A percentile compares a stretch with the other conserved stretches of the same genome.
Evolutionary conservation across 768 basidiomycete species (phyloP).

Genomic region (Leccinum disarticulatum): DNA sequence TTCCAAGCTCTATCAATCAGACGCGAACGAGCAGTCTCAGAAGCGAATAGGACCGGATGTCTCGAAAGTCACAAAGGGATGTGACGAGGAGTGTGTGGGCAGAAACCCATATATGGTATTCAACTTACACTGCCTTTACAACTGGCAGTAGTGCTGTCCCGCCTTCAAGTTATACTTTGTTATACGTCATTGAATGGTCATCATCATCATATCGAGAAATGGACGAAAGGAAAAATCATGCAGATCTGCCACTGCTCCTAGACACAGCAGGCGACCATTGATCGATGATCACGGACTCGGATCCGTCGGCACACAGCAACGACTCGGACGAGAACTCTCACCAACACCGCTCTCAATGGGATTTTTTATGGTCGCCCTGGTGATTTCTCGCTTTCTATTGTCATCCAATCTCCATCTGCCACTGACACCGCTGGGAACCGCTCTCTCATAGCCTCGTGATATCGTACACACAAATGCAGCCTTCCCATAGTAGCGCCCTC

Average conservation of each 20-base stretch:
- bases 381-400: conserved; percentile 20
- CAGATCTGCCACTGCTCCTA: background rate
- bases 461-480: background rate
- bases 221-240: background rate
- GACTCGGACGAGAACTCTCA: no score
- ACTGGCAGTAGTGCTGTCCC: conserved; percentile 78
- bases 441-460: conserved; percentile 21
- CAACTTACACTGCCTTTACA: conserved; percentile 83
- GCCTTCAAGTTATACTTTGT: conserved; percentile 43
- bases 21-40: background rate
- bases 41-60: background rate
- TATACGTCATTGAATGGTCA: conserved; percentile 28
- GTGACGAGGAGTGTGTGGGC: background rate
- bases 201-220: background rate
- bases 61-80: background rate
- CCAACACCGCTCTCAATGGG: no score
- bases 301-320: conserved; percentile 65
- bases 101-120: background rate
- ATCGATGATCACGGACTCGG: conserved; percentile 49
- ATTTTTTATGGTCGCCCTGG: conserved; percentile 25
- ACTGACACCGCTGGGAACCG: conserved; percentile 21
- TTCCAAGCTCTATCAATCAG: conserved; percentile 58
- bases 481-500: background rate
- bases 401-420: background rate
- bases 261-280: no score